Percentiles rank a stretch among this genome's conserved stretches.
Conservation (phyloP, 75 land plant species). For the Adiantum capillusveneris region DNA sequence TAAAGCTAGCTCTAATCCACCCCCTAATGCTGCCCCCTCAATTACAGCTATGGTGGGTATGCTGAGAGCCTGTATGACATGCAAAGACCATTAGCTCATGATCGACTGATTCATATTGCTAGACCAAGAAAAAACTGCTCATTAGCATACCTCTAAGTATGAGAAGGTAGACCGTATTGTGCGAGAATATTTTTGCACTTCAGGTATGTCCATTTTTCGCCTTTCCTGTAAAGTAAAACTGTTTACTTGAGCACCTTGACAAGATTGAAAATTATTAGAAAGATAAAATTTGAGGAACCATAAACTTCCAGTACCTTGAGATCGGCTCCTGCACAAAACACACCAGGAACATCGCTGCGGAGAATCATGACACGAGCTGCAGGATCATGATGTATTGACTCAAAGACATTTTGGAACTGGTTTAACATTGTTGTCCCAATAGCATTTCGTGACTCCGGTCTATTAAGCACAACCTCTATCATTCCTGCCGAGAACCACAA, state of each 20-base stretch:
- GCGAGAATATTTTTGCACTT: constrained; percentile 60
- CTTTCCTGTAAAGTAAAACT: constrained; percentile 94
- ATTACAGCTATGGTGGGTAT: constrained; percentile 89
- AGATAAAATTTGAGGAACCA: not conserved
- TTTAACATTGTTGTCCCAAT: constrained; percentile 69
- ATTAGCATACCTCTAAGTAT: constrained; percentile 20
- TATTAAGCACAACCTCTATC: constrained; percentile 57
- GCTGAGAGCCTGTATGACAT: constrained; percentile 41
- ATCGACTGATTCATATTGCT: not conserved
- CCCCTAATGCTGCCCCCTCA: constrained; percentile 94
- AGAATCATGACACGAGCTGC: constrained; percentile 57
- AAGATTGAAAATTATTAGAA: not conserved
- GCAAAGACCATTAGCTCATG: too few relatives aligned
- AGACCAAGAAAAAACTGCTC: not conserved
- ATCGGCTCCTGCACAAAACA: constrained; percentile 98
- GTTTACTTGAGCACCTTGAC: too few relatives aligned
- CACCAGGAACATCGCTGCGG: constrained; percentile 68
- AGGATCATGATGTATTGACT: constrained; percentile 42
- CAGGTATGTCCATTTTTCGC: constrained; percentile 55
- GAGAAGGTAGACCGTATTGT: constrained; percentile 69
- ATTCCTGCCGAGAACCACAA: constrained; percentile 41
- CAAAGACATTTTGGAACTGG: constrained; percentile 47
- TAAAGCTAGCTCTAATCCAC: constrained; percentile 93
- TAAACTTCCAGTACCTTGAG: constrained; percentile 53
- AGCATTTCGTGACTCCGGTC: constrained; percentile 77